phyloP scores from a whole-genome alignment of 1,139 yeast species.

The Magnusiomyces suaveolens region DNA sequence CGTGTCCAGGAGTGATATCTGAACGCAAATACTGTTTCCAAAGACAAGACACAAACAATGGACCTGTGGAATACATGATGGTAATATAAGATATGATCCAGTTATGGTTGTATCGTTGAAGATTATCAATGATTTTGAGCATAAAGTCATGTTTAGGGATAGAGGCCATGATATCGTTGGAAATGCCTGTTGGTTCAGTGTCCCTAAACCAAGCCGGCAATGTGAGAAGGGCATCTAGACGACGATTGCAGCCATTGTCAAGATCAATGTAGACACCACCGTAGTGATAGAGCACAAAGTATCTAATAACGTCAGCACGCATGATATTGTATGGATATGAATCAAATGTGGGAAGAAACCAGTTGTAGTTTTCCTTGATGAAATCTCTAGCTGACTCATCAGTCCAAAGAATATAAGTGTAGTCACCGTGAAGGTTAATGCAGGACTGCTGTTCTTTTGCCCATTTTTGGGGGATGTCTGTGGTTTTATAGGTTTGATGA shows the following conservation, averaged over 20 bases:
- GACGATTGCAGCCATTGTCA: slow-evolving; percentile 77
- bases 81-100: slow-evolving; percentile 67
- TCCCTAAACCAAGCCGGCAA: slow-evolving; percentile 82
- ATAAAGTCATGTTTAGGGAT: slow-evolving; percentile 84
- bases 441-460: slow-evolving; percentile 65
- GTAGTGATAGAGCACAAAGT: slow-evolving; percentile 68
- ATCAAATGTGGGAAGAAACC: slow-evolving; percentile 79
- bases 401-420: slow-evolving; percentile 79
- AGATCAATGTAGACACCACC: slow-evolving; percentile 90
- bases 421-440: slow-evolving; percentile 72
- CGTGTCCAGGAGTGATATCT: slow-evolving; percentile 26
- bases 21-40: slow-evolving; percentile 84
- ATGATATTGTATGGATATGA: slow-evolving; percentile 70
- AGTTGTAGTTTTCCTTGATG: slow-evolving; percentile 66
- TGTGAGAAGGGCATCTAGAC: slow-evolving; percentile 67
- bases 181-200: slow-evolving; percentile 83
- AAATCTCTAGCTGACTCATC: slow-evolving; percentile 75
- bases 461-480: slow-evolving; percentile 74
- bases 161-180: slow-evolving; percentile 89
- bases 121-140: slow-evolving; percentile 53
- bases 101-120: slow-evolving; percentile 42
- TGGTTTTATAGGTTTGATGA: slow-evolving; percentile 84
- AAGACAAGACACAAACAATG: slow-evolving; percentile 71
- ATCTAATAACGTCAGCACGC: slow-evolving; percentile 88
- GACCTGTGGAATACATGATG: slow-evolving; percentile 91